phyloP scores from a whole-genome alignment of 2,329 filamentous ascomycete genomes.

The Fusarium caatingaense region DNA sequence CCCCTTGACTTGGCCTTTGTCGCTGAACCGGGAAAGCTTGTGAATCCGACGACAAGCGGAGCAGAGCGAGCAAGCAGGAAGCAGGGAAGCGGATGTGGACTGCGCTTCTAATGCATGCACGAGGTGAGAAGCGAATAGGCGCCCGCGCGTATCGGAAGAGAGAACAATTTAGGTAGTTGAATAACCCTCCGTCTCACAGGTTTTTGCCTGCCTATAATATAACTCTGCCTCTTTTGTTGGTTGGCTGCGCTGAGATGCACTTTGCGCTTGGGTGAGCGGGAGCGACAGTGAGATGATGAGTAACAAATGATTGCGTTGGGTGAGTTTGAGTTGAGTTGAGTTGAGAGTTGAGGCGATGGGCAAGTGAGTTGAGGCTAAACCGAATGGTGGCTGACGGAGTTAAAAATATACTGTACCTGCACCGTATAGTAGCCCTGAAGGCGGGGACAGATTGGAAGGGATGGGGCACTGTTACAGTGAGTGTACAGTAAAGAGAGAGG shows the following conservation, averaged over 20 bases:
- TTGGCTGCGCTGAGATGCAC: neutral
- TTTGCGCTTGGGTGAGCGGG: neutral
- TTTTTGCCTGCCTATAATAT: neutral
- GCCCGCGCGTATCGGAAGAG: slow-evolving; percentile 29
- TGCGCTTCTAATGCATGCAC: slow-evolving; percentile 27
- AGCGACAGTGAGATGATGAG: neutral
- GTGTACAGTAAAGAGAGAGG: neutral
- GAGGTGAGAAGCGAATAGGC: slow-evolving; percentile 31
- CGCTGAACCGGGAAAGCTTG: slow-evolving; percentile 22
- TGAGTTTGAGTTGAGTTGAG: slow-evolving; percentile 15
- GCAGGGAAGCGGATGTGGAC: slow-evolving; percentile 6
- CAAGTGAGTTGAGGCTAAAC: slow-evolving; percentile 26
- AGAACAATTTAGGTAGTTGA: slow-evolving; percentile 1
- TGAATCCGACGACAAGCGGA: slow-evolving; percentile 31
- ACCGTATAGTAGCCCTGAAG: slow-evolving; percentile 21
- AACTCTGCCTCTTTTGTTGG: neutral
- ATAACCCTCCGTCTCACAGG: neutral
- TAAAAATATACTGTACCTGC: slow-evolving; percentile 39
- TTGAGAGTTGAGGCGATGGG: neutral
- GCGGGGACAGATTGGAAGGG: slow-evolving; percentile 13
- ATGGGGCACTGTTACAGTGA: slow-evolving; percentile 19
- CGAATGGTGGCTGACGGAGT: slow-evolving; percentile 32
- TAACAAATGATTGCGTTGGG: slow-evolving; percentile 9
- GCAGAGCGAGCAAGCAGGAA: slow-evolving; percentile 10
- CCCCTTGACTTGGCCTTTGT: neutral